Evolutionary conservation across 352 stramenopile species (phyloP).

Genomic region (Phytophthora gonapodyides): DNA sequence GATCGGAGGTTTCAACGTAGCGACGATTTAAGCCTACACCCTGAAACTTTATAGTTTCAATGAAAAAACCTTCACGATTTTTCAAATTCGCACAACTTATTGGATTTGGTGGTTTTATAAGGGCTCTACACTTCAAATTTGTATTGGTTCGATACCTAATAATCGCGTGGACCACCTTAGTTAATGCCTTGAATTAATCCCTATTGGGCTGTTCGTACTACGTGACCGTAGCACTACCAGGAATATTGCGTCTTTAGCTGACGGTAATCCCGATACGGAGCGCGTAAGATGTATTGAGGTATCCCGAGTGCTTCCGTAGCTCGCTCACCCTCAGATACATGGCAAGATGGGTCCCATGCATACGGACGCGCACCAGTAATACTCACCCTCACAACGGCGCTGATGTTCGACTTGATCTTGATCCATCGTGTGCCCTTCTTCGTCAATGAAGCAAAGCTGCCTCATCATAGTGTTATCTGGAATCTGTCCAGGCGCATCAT

Average conservation of each 20-base stretch:
- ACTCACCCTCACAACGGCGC: neutral
- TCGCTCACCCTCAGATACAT: neutral
- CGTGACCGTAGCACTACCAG: no score
- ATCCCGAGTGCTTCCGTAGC: neutral
- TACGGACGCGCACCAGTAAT: neutral
- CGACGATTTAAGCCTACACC: no score
- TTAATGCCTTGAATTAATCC: no score
- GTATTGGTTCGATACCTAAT: no score
- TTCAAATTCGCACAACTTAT: no score
- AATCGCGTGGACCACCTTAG: no score
- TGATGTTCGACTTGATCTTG: neutral
- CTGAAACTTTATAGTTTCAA: no score
- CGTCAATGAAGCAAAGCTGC: constrained; percentile 5
- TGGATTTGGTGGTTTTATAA: no score
- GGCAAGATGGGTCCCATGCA: neutral
- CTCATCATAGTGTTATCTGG: constrained; percentile 3
- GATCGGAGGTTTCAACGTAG: no score
- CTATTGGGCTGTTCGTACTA: no score
- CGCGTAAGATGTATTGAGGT: constrained; percentile 4
- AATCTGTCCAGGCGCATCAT: constrained; percentile 1
- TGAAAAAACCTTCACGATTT: no score
- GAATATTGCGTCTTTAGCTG: neutral
- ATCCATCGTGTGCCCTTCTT: neutral
- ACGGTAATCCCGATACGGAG: neutral
- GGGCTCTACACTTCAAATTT: no score